Base-by-base conservation (phyloP, 805 yeast species). In the Torulaspora franciscae region DNA sequence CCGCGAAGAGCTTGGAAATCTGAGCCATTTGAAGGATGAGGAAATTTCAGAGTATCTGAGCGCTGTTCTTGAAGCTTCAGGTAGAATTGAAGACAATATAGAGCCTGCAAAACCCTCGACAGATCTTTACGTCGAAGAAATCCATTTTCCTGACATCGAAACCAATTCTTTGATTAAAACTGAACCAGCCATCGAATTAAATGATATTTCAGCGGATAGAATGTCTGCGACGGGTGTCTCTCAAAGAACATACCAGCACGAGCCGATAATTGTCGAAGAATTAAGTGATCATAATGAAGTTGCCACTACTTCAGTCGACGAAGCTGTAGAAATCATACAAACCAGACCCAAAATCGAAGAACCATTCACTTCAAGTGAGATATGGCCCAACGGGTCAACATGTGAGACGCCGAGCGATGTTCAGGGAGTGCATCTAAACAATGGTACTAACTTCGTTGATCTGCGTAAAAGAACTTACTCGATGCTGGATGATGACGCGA, bases 141-240 rank as follows among this genome's bases (percentile, higher is more conserved):
- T 46, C 1, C 25, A 17, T 6, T 34, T 40, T 6, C 28, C 15
- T 3, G 42, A 28, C 13, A 25, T 19, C 9, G 32, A 15, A 7
- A 15, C 24, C 19, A 24, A 23, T 26, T 34, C 36, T 32, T 23
- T 39, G 7, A 27, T 49, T 11, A 29, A 32, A 22, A 42, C 48
- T 36, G 47, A 43, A 22, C 48, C 48, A 7, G n/a, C 35, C 6
- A 17, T 41, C 11, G 46, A 45, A 34, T 8, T 17, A 19, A 29
- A 10, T 7, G 46, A 43, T 6, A 19, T 37, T 7, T 10, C 6
- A 3, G 13, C 11, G 10, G 13, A 28, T 9, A 10, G 7, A 23
- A 24, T 14, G 6, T 9, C 33, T 17, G 34, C 6, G 7, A 29
- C 6, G 28, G 33, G 10, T 29, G 7, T 26, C 9, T 25, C 22